phyloP scores from a whole-genome alignment of 768 basidiomycete species.

The Porpolomopsis calyptriformis region DNA sequence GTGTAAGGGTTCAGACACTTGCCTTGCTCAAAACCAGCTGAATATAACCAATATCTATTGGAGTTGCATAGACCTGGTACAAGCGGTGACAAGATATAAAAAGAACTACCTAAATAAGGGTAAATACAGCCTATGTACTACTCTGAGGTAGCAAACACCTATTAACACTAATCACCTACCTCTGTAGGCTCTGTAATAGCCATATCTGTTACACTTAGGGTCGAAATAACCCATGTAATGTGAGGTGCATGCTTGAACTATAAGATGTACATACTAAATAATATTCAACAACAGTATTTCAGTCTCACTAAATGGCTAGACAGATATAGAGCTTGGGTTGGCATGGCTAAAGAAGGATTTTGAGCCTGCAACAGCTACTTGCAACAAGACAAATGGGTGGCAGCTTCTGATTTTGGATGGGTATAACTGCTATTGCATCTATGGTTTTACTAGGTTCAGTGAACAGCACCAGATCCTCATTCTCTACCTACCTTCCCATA shows the following conservation, averaged over 20 bases:
- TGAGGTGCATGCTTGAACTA: conserved; percentile 17
- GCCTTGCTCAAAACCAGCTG: too few relatives aligned
- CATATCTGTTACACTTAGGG: too few relatives aligned
- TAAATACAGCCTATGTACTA: too few relatives aligned
- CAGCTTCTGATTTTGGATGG: conserved; percentile 29
- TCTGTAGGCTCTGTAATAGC: too few relatives aligned
- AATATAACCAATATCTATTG: too few relatives aligned
- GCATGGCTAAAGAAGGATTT: conserved; percentile 27
- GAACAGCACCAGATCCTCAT: conserved; percentile 21
- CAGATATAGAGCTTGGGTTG: conserved; percentile 24
- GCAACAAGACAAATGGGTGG: conserved; percentile 12
- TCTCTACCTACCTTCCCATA: conserved; percentile 27
- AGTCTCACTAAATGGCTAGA: conserved; percentile 30
- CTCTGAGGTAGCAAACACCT: too few relatives aligned
- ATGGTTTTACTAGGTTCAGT: conserved; percentile 21
- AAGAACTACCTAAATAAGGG: too few relatives aligned
- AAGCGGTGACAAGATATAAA: too few relatives aligned
- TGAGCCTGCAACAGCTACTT: conserved; percentile 17
- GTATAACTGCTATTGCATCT: conserved; percentile 27
- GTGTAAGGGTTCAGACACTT: too few relatives aligned
- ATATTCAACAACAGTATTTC: conserved; percentile 18
- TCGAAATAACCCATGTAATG: conserved; percentile 20
- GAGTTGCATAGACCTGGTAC: too few relatives aligned
- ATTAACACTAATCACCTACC: too few relatives aligned
- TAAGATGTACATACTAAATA: background rate